phyloP scores from a whole-genome alignment of 176 grass and related monocot genomes.

The Aegilops speltoides region DNA sequence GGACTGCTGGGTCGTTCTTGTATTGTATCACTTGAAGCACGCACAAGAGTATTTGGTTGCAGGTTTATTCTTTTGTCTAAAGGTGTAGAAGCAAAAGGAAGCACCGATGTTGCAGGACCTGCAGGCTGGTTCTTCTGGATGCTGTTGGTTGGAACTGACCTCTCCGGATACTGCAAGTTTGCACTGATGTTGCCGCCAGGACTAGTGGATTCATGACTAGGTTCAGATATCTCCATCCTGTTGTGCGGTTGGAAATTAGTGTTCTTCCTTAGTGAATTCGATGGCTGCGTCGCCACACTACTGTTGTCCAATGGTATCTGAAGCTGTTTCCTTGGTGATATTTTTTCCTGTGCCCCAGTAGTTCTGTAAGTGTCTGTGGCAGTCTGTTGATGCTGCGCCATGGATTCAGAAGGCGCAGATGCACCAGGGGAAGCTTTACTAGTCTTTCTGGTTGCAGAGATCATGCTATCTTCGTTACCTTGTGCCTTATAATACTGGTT shows the following conservation, averaged over 20 bases:
- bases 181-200: constrained; percentile 25
- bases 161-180: constrained; percentile 25
- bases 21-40: constrained; percentile 44
- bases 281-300: not conserved
- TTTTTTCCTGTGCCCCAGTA: constrained; percentile 20
- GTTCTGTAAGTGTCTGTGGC: not conserved
- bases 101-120: not conserved
- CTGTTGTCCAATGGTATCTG: constrained; percentile 11
- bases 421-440: constrained; percentile 27
- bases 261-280: constrained; percentile 14
- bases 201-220: constrained; percentile 7
- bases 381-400: not conserved
- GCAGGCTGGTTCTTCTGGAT: constrained; percentile 21
- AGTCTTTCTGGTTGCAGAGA: constrained; percentile 4
- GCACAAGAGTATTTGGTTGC: constrained; percentile 35
- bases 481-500: constrained; percentile 10
- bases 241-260: constrained; percentile 12
- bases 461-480: constrained; percentile 13
- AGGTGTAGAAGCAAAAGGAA: constrained; percentile 28
- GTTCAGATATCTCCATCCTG: constrained; percentile 22
- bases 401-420: constrained; percentile 48
- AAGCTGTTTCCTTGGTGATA: constrained; percentile 22
- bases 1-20: constrained; percentile 27
- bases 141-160: constrained; percentile 9
- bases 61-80: constrained; percentile 23